phyloP scores from a whole-genome alignment of 192 early-diverging fungal species.

The Entomortierella chlamydospora region DNA sequence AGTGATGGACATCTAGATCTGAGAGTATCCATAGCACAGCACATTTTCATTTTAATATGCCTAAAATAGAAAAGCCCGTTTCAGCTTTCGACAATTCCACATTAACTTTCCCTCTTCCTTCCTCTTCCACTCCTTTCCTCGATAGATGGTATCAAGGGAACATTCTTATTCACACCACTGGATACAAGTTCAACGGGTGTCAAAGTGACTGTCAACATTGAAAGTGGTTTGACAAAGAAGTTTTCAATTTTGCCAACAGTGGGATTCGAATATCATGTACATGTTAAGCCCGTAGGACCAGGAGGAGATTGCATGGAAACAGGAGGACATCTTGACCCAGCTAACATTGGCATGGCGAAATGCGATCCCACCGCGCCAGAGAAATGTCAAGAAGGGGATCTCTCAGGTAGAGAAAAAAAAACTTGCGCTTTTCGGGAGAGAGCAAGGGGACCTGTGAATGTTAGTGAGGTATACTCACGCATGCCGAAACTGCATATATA shows the following conservation, averaged over 20 bases:
- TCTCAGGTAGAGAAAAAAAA: constrained; percentile 27
- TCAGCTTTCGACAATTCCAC: background rate
- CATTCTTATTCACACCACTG: constrained; percentile 2
- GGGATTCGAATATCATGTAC: constrained; percentile 47
- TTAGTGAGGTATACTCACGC: too few relatives aligned
- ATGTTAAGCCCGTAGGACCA: constrained; percentile 29
- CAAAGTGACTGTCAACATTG: background rate
- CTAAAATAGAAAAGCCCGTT: background rate
- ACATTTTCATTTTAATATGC: too few relatives aligned
- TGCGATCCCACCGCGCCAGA: constrained; percentile 16
- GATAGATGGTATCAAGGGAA: constrained; percentile 11
- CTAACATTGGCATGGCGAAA: constrained; percentile 7
- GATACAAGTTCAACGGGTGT: background rate
- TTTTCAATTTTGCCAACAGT: background rate
- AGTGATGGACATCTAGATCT: too few relatives aligned
- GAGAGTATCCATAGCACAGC: too few relatives aligned
- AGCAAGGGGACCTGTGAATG: too few relatives aligned
- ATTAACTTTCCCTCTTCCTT: background rate
- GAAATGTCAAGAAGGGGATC: constrained; percentile 39
- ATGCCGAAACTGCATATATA: too few relatives aligned
- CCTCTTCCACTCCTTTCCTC: background rate
- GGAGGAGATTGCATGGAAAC: constrained; percentile 30
- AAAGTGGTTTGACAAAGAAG: background rate
- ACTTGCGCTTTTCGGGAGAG: too few relatives aligned
- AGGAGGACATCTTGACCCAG: constrained; percentile 38